Evolutionary conservation across 805 yeast genomes (phyloP), one percentile per base, ranked within the genome.

Genomic region (Ogataea thermomethanolica): DNA sequence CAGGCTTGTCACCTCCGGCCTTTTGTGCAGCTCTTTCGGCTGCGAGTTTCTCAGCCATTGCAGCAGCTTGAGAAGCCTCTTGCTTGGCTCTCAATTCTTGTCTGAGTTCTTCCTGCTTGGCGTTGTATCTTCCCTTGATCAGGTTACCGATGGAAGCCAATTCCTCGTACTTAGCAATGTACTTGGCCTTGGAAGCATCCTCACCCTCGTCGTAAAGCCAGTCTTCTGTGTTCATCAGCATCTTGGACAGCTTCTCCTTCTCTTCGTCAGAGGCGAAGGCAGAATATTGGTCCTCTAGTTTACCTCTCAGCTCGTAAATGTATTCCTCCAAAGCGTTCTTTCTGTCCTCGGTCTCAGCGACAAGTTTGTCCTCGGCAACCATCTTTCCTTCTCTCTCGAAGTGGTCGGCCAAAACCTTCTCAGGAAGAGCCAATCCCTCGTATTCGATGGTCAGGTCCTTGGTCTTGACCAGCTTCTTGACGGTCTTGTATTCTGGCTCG

Each of bases 151-250:
- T 73, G 30, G 95, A 78, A 33, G 96, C 95, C 61, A 93, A 81
- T 70, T 93, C 99, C 72, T 93, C 98, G 71, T 89, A 89, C 71
- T 86, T 90, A 61, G 99, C 98, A 69, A 95, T 82, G 76, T 91
- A 93, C 66, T 84, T 87, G 57, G 93, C 99, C 79, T 93, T 90
- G 60, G 90, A 76, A 49, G 97, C 79, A 67, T 93, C 99, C 64
- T 86, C 89, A 62, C 98, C 98, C 43, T 89, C 99, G 48, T 85
- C 95, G 69, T 93, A 93, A 60, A 93, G 79, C 99, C 99, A 93
- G 62, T 91, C 96, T 77, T 93, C 99, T 52, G 98, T 80, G 66
- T 81, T 83, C 60, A 74, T 64, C 63, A 93, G 77, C 75, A 84
- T 75, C 46, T 70, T 84, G 35, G 76, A 65, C 59, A 93, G 75